A percentile compares a stretch with the other conserved stretches of the same genome.
Evolutionary conservation across 257 asterid genomes (phyloP).

Genomic region (Solanum arcanum): DNA sequence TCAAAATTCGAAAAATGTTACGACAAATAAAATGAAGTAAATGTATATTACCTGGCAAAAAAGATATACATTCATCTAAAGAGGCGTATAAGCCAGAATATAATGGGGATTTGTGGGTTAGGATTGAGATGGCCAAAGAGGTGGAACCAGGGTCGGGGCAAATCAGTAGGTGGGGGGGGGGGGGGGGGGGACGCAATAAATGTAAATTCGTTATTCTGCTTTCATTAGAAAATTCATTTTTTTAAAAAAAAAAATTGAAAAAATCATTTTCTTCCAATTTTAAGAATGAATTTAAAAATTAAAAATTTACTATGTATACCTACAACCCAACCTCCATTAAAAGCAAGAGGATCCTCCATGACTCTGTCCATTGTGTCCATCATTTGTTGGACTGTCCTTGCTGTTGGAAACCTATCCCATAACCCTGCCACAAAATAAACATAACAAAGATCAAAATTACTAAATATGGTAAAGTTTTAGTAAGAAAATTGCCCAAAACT

Average conservation of each 20-base stretch:
- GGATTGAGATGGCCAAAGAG: neutral
- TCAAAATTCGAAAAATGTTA: neutral
- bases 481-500: neutral
- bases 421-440: conserved; percentile 21
- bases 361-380: conserved; percentile 71
- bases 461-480: neutral
- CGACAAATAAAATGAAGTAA: too few species aligned
- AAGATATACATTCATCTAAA: too few species aligned
- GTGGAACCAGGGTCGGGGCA: neutral
- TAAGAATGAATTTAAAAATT: neutral
- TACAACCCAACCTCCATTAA: conserved; percentile 9
- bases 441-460: neutral
- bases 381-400: conserved; percentile 75
- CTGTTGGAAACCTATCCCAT: conserved; percentile 69
- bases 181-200: neutral
- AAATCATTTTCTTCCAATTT: neutral
- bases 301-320: neutral
- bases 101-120: neutral
- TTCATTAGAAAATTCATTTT: too few species aligned
- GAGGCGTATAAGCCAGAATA: neutral
- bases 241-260: too few species aligned
- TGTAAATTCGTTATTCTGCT: too few species aligned
- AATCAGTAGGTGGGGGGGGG: neutral
- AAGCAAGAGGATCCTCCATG: conserved; percentile 48
- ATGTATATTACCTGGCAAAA: neutral